These are phyloP conservation scores for Pestalotiopsis sp. DNA, from an alignment of 2,329 filamentous ascomycete species.

Conservation along the genomic window DNA sequence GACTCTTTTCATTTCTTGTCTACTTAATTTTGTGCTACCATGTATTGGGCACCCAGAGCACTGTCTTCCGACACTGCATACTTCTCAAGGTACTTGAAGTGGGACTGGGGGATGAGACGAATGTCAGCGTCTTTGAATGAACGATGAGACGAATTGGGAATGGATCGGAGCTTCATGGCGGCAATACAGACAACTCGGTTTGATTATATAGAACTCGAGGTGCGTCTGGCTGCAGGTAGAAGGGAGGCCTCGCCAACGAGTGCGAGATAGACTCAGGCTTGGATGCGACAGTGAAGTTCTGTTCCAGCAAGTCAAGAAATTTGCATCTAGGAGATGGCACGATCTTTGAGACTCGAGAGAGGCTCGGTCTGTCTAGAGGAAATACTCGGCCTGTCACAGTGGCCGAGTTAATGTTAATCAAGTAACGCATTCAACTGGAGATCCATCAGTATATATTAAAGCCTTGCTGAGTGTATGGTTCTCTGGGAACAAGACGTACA, in stretches of 20 bases:
- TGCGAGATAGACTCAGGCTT: not conserved
- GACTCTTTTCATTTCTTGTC: not conserved
- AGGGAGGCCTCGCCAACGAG: not conserved
- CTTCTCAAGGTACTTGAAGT: not conserved
- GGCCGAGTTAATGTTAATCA: not conserved
- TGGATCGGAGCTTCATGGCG: not conserved
- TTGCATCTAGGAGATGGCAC: not conserved
- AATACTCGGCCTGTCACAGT: not conserved
- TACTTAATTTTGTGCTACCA: not conserved
- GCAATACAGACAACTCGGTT: not conserved
- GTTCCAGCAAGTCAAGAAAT: not conserved
- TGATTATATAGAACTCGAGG: not conserved
- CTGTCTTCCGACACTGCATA: not conserved
- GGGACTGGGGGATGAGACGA: not conserved
- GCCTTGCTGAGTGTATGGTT: too few species aligned
- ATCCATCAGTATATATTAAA: too few species aligned
- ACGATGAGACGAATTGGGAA: not conserved
- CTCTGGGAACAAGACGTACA: too few species aligned
- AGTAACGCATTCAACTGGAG: not conserved
- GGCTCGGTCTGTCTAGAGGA: not conserved
- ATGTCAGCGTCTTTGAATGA: not conserved
- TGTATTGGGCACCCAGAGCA: not conserved
- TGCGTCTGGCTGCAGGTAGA: not conserved
- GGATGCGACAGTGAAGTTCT: not conserved
- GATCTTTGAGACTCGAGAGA: not conserved